Evolutionary conservation across 495 filamentous ascomycete species (phyloP).

Genomic region (Neurospora sp.): DNA sequence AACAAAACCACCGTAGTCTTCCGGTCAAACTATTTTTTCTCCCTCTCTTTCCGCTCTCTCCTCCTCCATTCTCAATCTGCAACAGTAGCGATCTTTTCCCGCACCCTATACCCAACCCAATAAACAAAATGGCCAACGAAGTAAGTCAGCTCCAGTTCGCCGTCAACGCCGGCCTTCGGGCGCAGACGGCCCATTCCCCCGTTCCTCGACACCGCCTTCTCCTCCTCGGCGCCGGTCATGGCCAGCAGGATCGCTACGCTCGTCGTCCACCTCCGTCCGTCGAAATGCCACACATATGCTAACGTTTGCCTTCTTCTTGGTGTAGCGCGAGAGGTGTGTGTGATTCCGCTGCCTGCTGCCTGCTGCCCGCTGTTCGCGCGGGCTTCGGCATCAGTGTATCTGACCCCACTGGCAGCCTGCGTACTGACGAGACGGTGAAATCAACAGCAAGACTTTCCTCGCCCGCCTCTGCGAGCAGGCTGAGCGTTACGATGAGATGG

Average conservation of each 20-base stretch:
- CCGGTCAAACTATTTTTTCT: conserved; percentile 6
- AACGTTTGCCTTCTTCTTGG: conserved; percentile 21
- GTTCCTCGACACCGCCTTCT: conserved; percentile 18
- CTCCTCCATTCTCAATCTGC: not conserved
- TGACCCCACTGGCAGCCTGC: not conserved
- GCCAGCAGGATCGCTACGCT: conserved; percentile 19
- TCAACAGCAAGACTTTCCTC: conserved; percentile 96
- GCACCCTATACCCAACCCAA: conserved; percentile 10
- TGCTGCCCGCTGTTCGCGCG: not conserved
- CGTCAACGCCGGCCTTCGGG: conserved; percentile 1
- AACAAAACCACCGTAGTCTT: conserved; percentile 10
- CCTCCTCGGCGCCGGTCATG: conserved; percentile 11
- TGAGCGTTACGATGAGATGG: conserved; percentile 99
- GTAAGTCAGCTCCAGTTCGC: conserved; percentile 36
- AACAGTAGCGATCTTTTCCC: conserved; percentile 10
- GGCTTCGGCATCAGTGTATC: conserved; percentile 1
- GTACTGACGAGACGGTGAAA: conserved; percentile 18
- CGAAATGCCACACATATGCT: conserved; percentile 21
- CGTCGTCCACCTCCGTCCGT: not conserved
- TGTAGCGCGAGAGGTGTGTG: conserved; percentile 76
- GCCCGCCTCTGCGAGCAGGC: conserved; percentile 99
- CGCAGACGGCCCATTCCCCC: conserved; percentile 17
- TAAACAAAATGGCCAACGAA: conserved; percentile 53
- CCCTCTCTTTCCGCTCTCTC: not conserved
- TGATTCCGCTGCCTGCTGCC: conserved; percentile 2